A percentile compares a stretch with the other conserved stretches of the same genome.
Evolutionary conservation across 2,329 filamentous ascomycete species (phyloP).

Genomic region (Phialemonium atrogriseum): DNA sequence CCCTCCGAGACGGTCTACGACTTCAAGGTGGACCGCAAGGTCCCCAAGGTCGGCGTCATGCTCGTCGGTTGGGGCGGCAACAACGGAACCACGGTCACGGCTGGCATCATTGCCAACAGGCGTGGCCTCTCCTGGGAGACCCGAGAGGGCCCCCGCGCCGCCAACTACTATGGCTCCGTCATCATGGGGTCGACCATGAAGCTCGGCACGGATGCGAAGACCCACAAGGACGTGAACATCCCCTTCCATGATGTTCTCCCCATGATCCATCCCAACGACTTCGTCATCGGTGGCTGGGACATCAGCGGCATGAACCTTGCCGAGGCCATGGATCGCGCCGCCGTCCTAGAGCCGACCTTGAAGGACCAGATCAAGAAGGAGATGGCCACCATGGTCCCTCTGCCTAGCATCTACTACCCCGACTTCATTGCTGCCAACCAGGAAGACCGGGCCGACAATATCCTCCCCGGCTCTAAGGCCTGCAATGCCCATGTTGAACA

Average conservation of each 20-base stretch:
- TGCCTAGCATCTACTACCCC: constrained; percentile 96
- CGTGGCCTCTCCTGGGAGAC: constrained; percentile 84
- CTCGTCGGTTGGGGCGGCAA: constrained; percentile 96
- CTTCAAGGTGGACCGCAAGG: constrained; percentile 93
- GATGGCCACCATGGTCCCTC: constrained; percentile 78
- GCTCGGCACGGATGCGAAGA: constrained; percentile 79
- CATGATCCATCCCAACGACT: constrained; percentile 95
- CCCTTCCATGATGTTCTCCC: constrained; percentile 91
- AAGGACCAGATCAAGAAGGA: constrained; percentile 89
- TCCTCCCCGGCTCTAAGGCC: constrained; percentile 76
- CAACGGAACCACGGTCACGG: constrained; percentile 95
- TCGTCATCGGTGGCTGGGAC: constrained; percentile 94
- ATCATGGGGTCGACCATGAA: constrained; percentile 97
- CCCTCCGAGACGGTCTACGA: constrained; percentile 88
- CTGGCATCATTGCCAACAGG: constrained; percentile 93
- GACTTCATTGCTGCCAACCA: constrained; percentile 99
- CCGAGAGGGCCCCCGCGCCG: constrained; percentile 72
- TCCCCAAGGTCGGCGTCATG: constrained; percentile 94
- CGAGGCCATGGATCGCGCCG: constrained; percentile 88
- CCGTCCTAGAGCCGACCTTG: constrained; percentile 89
- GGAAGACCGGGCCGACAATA: constrained; percentile 89
- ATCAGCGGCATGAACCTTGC: constrained; percentile 88
- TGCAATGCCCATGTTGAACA: constrained; percentile 83
- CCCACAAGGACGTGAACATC: constrained; percentile 85
- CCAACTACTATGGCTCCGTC: constrained; percentile 98